Percentiles rank a stretch among this genome's conserved stretches.
Evolutionary conservation across 768 basidiomycete species (phyloP).

Genomic region (Calocybe gangraenosa): DNA sequence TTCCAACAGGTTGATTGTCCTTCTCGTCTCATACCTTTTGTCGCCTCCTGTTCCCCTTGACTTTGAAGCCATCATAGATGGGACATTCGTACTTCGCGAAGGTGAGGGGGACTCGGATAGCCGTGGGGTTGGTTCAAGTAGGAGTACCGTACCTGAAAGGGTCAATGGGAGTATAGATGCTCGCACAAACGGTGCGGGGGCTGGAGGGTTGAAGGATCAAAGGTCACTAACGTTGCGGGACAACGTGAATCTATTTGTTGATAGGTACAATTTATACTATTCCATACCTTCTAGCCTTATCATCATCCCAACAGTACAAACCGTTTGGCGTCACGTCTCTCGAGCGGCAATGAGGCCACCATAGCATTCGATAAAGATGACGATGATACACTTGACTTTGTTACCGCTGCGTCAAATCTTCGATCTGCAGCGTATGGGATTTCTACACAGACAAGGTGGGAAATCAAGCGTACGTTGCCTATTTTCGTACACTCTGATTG

Average conservation of each 20-base stretch:
- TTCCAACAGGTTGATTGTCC: not conserved
- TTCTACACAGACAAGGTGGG: slow-evolving; percentile 86
- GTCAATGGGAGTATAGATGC: slow-evolving; percentile 19
- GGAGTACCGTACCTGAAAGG: slow-evolving; percentile 1
- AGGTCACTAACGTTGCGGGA: slow-evolving; percentile 71
- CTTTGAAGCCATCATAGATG: slow-evolving; percentile 69
- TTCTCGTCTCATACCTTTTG: not conserved
- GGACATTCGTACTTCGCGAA: slow-evolving; percentile 46
- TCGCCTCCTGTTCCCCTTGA: slow-evolving; percentile 81
- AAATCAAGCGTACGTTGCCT: slow-evolving; percentile 78
- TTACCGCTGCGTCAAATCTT: slow-evolving; percentile 91
- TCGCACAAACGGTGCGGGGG: slow-evolving; percentile 23
- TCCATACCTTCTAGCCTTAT: not conserved
- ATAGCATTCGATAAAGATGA: slow-evolving; percentile 98
- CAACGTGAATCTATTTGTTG: slow-evolving; percentile 77
- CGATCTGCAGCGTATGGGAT: slow-evolving; percentile 91
- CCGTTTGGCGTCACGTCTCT: slow-evolving; percentile 66
- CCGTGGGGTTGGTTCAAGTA: slow-evolving; percentile 9
- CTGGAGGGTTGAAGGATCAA: slow-evolving; percentile 72
- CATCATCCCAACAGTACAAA: slow-evolving; percentile 75
- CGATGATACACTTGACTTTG: slow-evolving; percentile 94
- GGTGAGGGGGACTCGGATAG: slow-evolving; percentile 14
- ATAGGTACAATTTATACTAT: slow-evolving; percentile 50
- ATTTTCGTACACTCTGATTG: not conserved
- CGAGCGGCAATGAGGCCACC: slow-evolving; percentile 53